Evolutionary conservation across 805 yeast genomes (phyloP).

Genomic region (Yarrowia bubula): DNA sequence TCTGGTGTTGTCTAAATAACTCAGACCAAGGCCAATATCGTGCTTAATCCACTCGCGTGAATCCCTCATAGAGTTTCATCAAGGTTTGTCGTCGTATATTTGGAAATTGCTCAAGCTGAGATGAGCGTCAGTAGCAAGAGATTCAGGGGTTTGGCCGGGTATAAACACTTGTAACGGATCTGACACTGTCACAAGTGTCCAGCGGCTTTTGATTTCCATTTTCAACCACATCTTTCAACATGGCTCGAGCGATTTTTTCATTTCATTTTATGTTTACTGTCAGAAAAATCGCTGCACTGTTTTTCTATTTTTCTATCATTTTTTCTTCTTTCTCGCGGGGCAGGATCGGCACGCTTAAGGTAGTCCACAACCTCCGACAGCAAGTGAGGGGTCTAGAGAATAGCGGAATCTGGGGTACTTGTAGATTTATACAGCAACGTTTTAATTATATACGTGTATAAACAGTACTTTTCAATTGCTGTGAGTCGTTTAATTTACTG

Average conservation of each 20-base stretch:
- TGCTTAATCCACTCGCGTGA: neutral
- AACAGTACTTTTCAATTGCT: no score
- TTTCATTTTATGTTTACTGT: neutral
- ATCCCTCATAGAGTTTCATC: neutral
- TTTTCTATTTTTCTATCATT: neutral
- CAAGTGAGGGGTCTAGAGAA: neutral
- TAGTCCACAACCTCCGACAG: neutral
- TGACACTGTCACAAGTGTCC: no score
- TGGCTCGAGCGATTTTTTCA: neutral
- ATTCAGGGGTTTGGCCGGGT: no score
- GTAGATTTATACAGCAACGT: no score
- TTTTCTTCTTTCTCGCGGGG: slow-evolving; percentile 7
- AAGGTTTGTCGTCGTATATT: neutral
- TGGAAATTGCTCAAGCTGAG: neutral
- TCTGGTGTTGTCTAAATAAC: neutral
- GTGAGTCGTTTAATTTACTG: neutral
- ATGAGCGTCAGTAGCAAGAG: no score
- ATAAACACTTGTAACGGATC: no score
- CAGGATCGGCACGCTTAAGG: slow-evolving; percentile 6
- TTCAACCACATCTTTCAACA: no score
- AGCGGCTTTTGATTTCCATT: no score
- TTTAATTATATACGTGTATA: no score
- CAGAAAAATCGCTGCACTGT: neutral
- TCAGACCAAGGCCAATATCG: neutral
- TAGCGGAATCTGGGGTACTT: no score